These are phyloP conservation scores for Huntiella moniliformis DNA, from an alignment of 2,329 filamentous ascomycete species.

Conservation along the genomic window DNA sequence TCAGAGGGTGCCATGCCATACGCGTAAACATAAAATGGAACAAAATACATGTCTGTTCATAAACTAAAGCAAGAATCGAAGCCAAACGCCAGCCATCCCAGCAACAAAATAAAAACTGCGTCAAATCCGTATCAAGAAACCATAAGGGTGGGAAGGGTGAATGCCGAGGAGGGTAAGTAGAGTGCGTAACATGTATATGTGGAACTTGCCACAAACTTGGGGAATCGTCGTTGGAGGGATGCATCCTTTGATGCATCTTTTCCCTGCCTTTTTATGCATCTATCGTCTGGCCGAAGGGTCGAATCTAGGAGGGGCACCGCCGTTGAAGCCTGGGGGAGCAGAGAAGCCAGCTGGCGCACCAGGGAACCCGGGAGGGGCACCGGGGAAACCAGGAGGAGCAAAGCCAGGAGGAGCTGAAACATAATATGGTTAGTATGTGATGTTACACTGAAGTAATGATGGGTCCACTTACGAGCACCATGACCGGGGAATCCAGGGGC, in stretches of 20 bases:
- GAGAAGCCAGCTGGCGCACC: constrained; percentile 21
- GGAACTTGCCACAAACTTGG: not conserved
- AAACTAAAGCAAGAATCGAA: constrained; percentile 9
- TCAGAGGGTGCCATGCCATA: not conserved
- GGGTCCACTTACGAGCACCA: constrained; percentile 28
- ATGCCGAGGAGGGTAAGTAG: no score
- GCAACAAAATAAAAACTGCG: constrained; percentile 12
- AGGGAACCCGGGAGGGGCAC: constrained; percentile 26
- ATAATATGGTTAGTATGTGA: not conserved
- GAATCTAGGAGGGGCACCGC: constrained; percentile 50
- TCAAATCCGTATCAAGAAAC: constrained; percentile 8
- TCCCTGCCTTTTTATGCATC: constrained; percentile 3
- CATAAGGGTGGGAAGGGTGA: no score
- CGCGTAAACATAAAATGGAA: constrained; percentile 6
- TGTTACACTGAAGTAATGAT: not conserved
- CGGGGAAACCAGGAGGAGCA: constrained; percentile 24
- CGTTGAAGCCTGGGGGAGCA: constrained; percentile 32
- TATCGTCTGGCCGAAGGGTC: constrained; percentile 50
- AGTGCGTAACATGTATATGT: no score
- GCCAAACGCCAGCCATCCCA: constrained; percentile 13
- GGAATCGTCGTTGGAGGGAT: not conserved
- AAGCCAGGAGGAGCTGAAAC: not conserved
- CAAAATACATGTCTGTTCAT: constrained; percentile 10
- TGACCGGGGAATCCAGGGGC: constrained; percentile 15
- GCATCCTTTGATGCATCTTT: not conserved